phyloP scores from a whole-genome alignment of 2,329 filamentous ascomycete species.

The Neodidymelliopsis sp. region DNA sequence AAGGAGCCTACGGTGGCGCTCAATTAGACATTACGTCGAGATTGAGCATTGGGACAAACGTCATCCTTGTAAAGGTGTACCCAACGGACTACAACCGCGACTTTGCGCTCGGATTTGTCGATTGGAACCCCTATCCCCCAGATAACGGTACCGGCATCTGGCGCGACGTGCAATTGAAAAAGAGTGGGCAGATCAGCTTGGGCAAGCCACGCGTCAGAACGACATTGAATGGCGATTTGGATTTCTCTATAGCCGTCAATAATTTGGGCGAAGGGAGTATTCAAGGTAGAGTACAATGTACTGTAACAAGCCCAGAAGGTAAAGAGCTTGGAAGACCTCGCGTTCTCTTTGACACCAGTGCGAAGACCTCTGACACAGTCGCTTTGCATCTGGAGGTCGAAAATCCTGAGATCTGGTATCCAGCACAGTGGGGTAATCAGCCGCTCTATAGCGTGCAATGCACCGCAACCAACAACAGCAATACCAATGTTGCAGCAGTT shows the following conservation, averaged over 20 bases:
- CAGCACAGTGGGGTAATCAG: conserved; percentile 65
- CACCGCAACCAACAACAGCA: conserved; percentile 16
- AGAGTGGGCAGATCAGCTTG: conserved; percentile 57
- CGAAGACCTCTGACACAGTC: conserved; percentile 49
- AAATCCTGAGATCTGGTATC: conserved; percentile 67
- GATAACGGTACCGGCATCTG: conserved; percentile 71
- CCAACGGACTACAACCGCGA: conserved; percentile 68
- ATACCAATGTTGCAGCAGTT: conserved; percentile 25
- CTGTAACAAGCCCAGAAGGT: conserved; percentile 12
- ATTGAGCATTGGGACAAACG: conserved; percentile 55
- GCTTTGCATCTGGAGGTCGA: conserved; percentile 49
- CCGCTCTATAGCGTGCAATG: conserved; percentile 57
- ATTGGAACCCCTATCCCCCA: conserved; percentile 68
- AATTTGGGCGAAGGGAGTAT: conserved; percentile 22
- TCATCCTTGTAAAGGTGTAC: conserved; percentile 61
- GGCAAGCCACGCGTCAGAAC: conserved; percentile 47
- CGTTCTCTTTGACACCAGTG: conserved; percentile 12
- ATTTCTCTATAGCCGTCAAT: conserved; percentile 31
- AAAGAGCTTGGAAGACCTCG: conserved; percentile 19
- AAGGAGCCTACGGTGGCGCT: conserved; percentile 65
- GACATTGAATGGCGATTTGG: conserved; percentile 25
- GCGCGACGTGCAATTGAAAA: conserved; percentile 64
- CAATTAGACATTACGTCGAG: conserved; percentile 61
- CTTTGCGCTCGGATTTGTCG: conserved; percentile 66
- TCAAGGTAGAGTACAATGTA: conserved; percentile 14